Conservation (phyloP, 306 rosid genomes). For the Psophocarpus tetragonolobus region DNA sequence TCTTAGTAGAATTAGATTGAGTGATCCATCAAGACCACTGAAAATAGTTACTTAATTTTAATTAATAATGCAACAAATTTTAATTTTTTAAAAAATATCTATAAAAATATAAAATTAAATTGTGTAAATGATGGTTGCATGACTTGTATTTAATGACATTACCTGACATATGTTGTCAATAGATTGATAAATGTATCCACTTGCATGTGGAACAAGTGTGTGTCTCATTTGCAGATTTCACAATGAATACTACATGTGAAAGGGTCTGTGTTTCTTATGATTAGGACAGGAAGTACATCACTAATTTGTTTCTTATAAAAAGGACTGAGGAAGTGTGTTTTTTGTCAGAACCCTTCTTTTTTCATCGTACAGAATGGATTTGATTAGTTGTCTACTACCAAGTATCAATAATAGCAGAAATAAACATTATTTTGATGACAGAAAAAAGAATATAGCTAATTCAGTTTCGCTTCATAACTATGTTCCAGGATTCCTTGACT, state of each 20-base stretch:
- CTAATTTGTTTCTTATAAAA: not conserved
- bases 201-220: not conserved
- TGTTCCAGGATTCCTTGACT: constrained; percentile 81
- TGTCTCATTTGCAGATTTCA: not conserved
- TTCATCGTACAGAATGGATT: not conserved
- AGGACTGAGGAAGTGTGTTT: not conserved
- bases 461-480: constrained; percentile 19
- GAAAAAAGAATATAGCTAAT: not conserved
- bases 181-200: not conserved
- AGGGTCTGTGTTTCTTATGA: not conserved
- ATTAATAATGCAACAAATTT: no score
- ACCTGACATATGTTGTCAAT: no score
- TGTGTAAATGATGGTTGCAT: no score
- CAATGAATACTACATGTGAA: not conserved
- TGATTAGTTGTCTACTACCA: not conserved
- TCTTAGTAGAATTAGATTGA: constrained; percentile 7
- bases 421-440: not conserved
- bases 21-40: no score
- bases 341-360: not conserved
- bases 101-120: no score
- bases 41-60: no score
- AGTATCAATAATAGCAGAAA: not conserved
- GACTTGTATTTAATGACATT: no score
- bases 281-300: not conserved
- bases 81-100: no score